Conservation (phyloP, 2,329 filamentous ascomycete species). For the Cercospora sp. region DNA sequence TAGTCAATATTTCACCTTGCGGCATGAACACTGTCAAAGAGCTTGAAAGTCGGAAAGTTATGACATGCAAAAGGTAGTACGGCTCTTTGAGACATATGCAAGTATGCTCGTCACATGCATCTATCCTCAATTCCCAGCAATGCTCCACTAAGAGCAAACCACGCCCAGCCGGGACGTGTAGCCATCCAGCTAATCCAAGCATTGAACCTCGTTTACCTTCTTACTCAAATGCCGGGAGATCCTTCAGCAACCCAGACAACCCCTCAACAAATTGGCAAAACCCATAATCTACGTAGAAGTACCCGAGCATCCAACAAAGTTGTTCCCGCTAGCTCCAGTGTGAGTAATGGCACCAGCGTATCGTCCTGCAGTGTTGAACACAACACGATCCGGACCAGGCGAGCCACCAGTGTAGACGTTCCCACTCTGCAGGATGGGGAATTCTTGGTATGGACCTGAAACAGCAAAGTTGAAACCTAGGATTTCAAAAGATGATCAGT, state of each 20-base stretch:
- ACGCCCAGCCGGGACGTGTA: neutral
- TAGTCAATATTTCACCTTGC: neutral
- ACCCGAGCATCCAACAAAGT: conserved; percentile 64
- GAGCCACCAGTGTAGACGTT: conserved; percentile 58
- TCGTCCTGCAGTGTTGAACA: conserved; percentile 59
- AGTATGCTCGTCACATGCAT: neutral
- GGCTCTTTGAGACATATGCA: too few relatives aligned
- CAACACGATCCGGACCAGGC: conserved; percentile 66
- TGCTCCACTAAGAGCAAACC: neutral
- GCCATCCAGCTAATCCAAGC: neutral
- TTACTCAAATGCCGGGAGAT: neutral
- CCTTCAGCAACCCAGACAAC: neutral
- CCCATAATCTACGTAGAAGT: conserved; percentile 32
- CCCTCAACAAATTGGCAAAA: too few relatives aligned
- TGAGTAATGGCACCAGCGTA: conserved; percentile 68
- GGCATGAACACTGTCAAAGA: neutral
- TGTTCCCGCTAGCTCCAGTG: conserved; percentile 66
- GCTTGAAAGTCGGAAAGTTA: neutral
- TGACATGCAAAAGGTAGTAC: neutral
- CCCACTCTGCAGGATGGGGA: conserved; percentile 54
- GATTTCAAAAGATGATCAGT: neutral
- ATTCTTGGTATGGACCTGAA: conserved; percentile 62
- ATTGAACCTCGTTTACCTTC: neutral
- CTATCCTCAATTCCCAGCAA: neutral
- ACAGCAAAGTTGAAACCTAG: conserved; percentile 58